Percentiles rank a stretch among this genome's conserved stretches.
phyloP scores from a whole-genome alignment of 2,329 filamentous ascomycete species.

The Colletotrichum truncatum region DNA sequence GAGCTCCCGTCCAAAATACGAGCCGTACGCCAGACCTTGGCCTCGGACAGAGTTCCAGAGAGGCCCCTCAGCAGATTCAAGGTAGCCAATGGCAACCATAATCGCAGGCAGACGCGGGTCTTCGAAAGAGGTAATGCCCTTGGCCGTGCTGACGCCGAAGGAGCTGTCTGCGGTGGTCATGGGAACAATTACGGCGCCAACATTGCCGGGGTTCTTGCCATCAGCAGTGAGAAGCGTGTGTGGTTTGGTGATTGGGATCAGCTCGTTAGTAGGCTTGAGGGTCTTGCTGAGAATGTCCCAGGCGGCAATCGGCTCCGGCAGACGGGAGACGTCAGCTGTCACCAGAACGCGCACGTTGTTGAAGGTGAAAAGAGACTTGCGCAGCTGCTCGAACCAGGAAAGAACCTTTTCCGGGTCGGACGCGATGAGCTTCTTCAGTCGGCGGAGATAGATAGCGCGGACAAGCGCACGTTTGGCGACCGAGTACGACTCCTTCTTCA shows the following conservation, averaged over 20 bases:
- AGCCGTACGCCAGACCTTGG: slow-evolving; percentile 91
- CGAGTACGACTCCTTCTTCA: slow-evolving; percentile 77
- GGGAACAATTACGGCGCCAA: slow-evolving; percentile 81
- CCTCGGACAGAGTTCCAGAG: slow-evolving; percentile 94
- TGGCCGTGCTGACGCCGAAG: slow-evolving; percentile 79
- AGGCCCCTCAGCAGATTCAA: slow-evolving; percentile 92
- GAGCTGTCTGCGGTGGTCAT: slow-evolving; percentile 95
- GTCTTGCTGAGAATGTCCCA: slow-evolving; percentile 74
- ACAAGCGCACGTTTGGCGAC: slow-evolving; percentile 85
- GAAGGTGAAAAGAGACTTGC: slow-evolving; percentile 80
- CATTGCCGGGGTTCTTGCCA: slow-evolving; percentile 77
- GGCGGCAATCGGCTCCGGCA: slow-evolving; percentile 78
- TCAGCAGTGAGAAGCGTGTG: slow-evolving; percentile 77
- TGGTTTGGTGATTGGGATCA: slow-evolving; percentile 77
- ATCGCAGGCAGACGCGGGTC: slow-evolving; percentile 84
- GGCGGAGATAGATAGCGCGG: slow-evolving; percentile 86
- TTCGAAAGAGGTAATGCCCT: slow-evolving; percentile 77
- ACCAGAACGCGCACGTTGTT: slow-evolving; percentile 88
- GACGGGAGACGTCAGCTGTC: slow-evolving; percentile 79
- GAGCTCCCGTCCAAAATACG: slow-evolving; percentile 79
- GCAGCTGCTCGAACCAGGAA: slow-evolving; percentile 79
- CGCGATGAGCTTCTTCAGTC: slow-evolving; percentile 82
- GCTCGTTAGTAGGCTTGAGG: slow-evolving; percentile 50
- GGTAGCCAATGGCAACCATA: slow-evolving; percentile 88
- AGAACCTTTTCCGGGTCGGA: slow-evolving; percentile 81